Conservation (phyloP, 108 stramenopile genomes). For the Fragilaria crotonensis region DNA sequence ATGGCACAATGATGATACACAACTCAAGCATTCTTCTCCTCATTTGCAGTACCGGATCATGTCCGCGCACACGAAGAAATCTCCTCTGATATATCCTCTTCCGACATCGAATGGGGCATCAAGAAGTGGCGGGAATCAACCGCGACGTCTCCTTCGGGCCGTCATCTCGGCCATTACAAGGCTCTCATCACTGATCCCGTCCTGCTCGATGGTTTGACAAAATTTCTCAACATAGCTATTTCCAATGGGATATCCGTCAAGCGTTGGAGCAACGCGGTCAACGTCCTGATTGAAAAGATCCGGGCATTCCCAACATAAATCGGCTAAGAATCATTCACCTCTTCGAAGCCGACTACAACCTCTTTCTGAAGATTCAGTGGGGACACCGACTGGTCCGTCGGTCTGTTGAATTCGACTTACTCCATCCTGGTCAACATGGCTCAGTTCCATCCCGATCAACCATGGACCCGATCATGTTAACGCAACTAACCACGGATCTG, state of each 20-base stretch:
- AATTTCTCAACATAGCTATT: background rate
- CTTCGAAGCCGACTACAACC: conserved; percentile 9
- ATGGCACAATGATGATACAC: too few relatives aligned
- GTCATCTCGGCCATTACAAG: background rate
- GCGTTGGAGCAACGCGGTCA: background rate
- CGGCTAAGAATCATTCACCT: conserved; percentile 9
- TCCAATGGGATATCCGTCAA: background rate
- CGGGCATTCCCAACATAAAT: background rate
- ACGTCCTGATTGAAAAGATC: background rate
- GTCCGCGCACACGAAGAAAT: too few relatives aligned
- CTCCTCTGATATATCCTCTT: too few relatives aligned
- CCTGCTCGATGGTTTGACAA: background rate
- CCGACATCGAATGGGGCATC: too few relatives aligned
- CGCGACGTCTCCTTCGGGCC: background rate
- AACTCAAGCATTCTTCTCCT: too few relatives aligned
- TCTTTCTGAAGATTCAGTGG: background rate
- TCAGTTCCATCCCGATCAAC: background rate
- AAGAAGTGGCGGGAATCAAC: background rate
- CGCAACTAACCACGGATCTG: background rate
- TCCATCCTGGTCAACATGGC: background rate
- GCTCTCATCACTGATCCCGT: background rate
- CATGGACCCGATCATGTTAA: background rate
- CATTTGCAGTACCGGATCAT: too few relatives aligned
- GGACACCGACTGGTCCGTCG: background rate
- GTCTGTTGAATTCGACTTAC: background rate